Percentiles rank a stretch among this genome's conserved stretches.
Conservation (phyloP, 169 alveolate genomes). For the Babesia bovis region DNA sequence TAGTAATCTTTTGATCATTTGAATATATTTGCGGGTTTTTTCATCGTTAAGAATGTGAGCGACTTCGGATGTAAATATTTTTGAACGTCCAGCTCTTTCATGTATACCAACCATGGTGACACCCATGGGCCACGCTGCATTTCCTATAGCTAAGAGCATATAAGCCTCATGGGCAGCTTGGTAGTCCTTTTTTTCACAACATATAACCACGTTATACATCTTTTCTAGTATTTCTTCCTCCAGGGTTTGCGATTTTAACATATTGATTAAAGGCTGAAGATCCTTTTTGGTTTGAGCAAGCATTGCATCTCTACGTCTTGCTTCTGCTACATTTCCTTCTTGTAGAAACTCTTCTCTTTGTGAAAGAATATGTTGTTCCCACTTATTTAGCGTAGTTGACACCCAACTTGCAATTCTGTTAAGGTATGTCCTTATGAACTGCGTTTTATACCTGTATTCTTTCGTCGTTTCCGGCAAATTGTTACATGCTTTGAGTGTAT, state of each 20-base stretch:
- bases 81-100: constrained; percentile 91
- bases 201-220: constrained; percentile 20
- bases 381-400: constrained; percentile 7
- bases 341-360: constrained; percentile 3
- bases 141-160: constrained; percentile 90
- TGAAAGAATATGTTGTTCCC: constrained; percentile 15
- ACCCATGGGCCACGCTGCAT: constrained; percentile 97
- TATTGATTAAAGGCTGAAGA: constrained; percentile 33
- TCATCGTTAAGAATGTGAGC: constrained; percentile 92
- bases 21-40: constrained; percentile 86
- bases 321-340: constrained; percentile 35
- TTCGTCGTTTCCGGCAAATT: constrained; percentile 30
- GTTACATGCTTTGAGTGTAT: constrained; percentile 10
- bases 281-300: constrained; percentile 47
- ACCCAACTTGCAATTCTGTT: constrained; percentile 45
- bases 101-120: constrained; percentile 94
- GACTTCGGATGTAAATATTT: constrained; percentile 86
- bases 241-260: constrained; percentile 30
- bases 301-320: constrained; percentile 43
- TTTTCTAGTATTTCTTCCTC: constrained; percentile 52
- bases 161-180: constrained; percentile 62
- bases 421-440: not conserved
- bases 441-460: constrained; percentile 17
- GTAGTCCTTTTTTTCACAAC: constrained; percentile 26
- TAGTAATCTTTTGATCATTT: constrained; percentile 83